Percentiles rank a stretch among this genome's conserved stretches.
Conservation (phyloP, 2,329 filamentous ascomycete genomes). For the Rhynchosporium agropyri region DNA sequence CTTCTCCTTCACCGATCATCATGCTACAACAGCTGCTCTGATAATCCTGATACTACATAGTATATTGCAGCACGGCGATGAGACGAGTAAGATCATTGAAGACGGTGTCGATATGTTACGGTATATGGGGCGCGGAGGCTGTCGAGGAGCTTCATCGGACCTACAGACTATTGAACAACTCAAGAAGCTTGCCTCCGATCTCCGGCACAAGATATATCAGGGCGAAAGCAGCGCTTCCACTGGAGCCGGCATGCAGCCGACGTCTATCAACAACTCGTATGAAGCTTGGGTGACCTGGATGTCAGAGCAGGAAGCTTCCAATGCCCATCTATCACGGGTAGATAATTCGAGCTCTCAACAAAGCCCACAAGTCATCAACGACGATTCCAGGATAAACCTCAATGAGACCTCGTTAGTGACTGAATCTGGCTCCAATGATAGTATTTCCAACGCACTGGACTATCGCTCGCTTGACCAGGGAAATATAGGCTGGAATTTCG, state of each 20-base stretch:
- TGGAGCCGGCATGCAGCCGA: neutral
- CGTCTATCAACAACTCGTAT: neutral
- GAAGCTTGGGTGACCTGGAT: neutral
- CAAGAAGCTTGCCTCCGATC: neutral
- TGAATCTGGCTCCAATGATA: neutral
- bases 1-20: neutral
- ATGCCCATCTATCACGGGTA: neutral
- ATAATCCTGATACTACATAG: neutral
- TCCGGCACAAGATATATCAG: neutral
- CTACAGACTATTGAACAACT: neutral
- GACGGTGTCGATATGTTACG: neutral
- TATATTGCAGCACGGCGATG: neutral
- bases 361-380: neutral
- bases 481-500: neutral
- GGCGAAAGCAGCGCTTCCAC: neutral
- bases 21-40: neutral
- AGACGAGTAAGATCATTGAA: neutral
- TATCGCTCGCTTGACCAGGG: neutral
- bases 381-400: neutral
- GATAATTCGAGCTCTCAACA: neutral
- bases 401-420: neutral
- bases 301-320: neutral
- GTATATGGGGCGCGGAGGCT: neutral
- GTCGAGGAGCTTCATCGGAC: neutral
- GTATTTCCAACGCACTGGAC: neutral